A percentile compares a stretch with the other conserved stretches of the same genome.
Conservation (phyloP, 306 rosid species). For the Castanea sativa region DNA sequence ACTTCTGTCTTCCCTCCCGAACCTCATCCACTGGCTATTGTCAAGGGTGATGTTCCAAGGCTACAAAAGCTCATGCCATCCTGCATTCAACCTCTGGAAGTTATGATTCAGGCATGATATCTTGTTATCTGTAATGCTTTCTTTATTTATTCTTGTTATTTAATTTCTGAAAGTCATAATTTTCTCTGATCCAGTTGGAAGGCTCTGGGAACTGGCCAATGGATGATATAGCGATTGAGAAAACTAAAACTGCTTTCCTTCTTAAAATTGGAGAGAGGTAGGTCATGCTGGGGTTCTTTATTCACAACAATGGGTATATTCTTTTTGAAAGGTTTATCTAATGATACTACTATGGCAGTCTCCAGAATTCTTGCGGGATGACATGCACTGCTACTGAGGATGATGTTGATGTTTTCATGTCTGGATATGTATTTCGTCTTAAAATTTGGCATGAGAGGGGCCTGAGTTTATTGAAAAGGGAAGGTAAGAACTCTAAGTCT, state of each 20-base stretch:
- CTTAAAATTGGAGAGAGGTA: conserved; percentile 89
- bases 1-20: conserved; percentile 93
- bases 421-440: conserved; percentile 92
- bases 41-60: conserved; percentile 42
- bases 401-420: conserved; percentile 67
- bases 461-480: conserved; percentile 63
- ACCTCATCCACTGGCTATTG: conserved; percentile 78
- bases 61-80: conserved; percentile 52
- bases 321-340: conserved; percentile 22
- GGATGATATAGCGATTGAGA: conserved; percentile 87
- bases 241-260: conserved; percentile 87
- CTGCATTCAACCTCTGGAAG: conserved; percentile 82
- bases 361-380: conserved; percentile 74
- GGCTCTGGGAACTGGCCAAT: conserved; percentile 99
- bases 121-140: conserved; percentile 7
- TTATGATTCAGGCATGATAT: conserved; percentile 85
- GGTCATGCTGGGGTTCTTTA: conserved; percentile 13
- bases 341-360: conserved; percentile 57
- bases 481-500: conserved; percentile 46
- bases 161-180: conserved; percentile 26
- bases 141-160: neutral
- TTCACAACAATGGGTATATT: conserved; percentile 15
- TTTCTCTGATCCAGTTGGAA: conserved; percentile 60
- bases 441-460: conserved; percentile 94
- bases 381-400: conserved; percentile 71